Percentiles rank a stretch among this genome's conserved stretches.
These are phyloP conservation scores for Aspergillus diversus DNA, from an alignment of 495 filamentous ascomycete genomes.

Conservation along the genomic window DNA sequence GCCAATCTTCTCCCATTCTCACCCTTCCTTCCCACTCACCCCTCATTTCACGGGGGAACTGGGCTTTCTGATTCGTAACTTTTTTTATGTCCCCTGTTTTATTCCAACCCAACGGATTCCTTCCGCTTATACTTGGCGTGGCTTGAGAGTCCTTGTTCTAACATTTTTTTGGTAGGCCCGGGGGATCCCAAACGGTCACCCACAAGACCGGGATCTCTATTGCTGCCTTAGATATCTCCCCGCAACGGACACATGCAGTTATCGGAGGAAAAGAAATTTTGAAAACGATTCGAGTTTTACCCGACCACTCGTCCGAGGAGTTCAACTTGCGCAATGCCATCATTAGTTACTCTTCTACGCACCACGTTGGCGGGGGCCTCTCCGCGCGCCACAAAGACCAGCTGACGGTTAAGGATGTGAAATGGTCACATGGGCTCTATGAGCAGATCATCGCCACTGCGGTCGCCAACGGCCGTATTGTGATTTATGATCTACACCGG, in stretches of 20 bases:
- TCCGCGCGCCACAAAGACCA: conserved; percentile 67
- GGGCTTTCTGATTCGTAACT: conserved; percentile 1
- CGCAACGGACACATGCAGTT: conserved; percentile 73
- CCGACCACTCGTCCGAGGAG: conserved; percentile 71
- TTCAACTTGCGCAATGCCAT: conserved; percentile 81
- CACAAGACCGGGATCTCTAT: conserved; percentile 76
- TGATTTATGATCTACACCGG: conserved; percentile 81
- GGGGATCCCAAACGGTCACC: conserved; percentile 71
- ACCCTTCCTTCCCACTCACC: conserved; percentile 9
- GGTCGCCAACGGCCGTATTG: conserved; percentile 82
- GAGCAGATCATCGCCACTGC: conserved; percentile 78
- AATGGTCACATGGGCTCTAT: conserved; percentile 73
- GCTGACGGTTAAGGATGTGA: conserved; percentile 80
- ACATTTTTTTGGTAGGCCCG: conserved; percentile 50
- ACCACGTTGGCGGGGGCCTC: conserved; percentile 54
- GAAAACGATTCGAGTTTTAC: conserved; percentile 77
- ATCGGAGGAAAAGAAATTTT: conserved; percentile 83
- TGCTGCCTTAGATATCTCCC: conserved; percentile 75
- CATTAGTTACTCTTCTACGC: conserved; percentile 65
- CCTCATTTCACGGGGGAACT: neutral
- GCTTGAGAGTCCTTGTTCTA: conserved; percentile 24
- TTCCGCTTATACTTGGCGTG: conserved; percentile 6
- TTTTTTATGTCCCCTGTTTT: neutral
- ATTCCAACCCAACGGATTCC: conserved; percentile 3
- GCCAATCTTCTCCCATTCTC: conserved; percentile 2